Conservation (phyloP, 257 asterid species). For the Scutellaria baicalensis region DNA sequence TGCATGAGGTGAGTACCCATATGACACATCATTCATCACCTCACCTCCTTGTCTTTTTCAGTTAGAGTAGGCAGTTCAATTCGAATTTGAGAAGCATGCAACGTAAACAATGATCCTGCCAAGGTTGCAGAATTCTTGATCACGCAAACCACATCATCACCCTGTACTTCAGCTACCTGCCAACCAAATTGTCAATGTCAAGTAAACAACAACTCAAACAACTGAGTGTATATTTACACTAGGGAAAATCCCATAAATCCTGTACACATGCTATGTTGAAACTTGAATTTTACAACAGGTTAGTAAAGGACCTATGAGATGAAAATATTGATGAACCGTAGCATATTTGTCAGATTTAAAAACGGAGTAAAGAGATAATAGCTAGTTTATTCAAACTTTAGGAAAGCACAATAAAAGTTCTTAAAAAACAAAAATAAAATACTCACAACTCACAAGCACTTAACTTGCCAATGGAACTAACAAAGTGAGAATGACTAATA, state of each 20-base stretch:
- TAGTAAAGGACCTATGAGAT: not conserved
- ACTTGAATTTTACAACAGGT: not conserved
- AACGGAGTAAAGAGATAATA: not conserved
- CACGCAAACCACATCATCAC: slow-evolving; percentile 65
- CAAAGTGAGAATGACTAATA: not conserved
- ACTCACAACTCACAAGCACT: not conserved
- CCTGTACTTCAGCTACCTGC: slow-evolving; percentile 83
- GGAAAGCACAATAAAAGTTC: not conserved
- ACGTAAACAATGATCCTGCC: slow-evolving; percentile 80
- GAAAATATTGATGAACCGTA: not conserved
- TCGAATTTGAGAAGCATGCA: slow-evolving; percentile 91
- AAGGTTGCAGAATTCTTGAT: slow-evolving; percentile 90
- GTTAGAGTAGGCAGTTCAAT: slow-evolving; percentile 91
- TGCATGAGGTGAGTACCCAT: not conserved
- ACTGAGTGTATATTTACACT: not conserved
- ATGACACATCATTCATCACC: not conserved
- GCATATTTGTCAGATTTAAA: not conserved
- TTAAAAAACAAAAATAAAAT: not conserved
- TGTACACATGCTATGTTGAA: not conserved
- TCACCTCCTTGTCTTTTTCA: slow-evolving; percentile 82
- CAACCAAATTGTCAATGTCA: slow-evolving; percentile 9
- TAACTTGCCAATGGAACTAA: not conserved
- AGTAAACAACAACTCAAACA: slow-evolving; percentile 1
- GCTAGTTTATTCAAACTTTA: not conserved
- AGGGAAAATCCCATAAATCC: not conserved